Conservation (phyloP, 176 grass and related monocot genomes). For the Cenchrus fungigraminus region DNA sequence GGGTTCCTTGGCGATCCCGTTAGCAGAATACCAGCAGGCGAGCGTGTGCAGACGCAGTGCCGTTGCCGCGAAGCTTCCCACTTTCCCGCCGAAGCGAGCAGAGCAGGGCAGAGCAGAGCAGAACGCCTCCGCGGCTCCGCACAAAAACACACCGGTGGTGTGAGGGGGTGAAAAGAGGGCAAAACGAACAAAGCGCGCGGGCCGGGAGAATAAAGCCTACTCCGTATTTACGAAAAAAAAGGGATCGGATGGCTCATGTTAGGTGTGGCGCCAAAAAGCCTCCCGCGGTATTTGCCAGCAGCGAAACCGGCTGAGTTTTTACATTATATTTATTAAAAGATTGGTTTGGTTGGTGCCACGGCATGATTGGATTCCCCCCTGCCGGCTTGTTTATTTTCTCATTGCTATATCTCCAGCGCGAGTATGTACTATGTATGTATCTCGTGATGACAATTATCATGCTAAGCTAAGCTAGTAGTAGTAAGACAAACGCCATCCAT, state of each 20-base stretch:
- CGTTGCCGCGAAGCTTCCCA: conserved; percentile 29
- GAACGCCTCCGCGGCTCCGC: background rate
- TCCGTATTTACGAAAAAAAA: background rate
- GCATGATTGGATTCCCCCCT: background rate
- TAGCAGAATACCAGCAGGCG: background rate
- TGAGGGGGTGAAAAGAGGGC: background rate
- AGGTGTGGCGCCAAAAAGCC: conserved; percentile 7
- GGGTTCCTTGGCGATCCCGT: background rate
- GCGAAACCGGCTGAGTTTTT: background rate
- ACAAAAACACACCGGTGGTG: background rate
- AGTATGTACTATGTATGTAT: too few relatives aligned
- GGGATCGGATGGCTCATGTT: background rate
- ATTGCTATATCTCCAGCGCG: too few relatives aligned
- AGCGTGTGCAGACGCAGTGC: background rate
- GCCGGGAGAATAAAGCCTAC: background rate
- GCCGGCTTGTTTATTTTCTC: background rate
- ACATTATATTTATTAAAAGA: too few relatives aligned
- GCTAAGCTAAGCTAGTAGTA: too few relatives aligned
- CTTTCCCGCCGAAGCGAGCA: background rate
- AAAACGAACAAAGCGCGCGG: background rate
- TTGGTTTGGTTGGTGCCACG: background rate
- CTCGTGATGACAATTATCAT: background rate
- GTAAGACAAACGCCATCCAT: too few relatives aligned
- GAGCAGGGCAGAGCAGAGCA: too few relatives aligned
- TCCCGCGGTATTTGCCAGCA: background rate